Conservation (phyloP, 345 rosid genomes). For the Melaleuca quinquenervia region DNA sequence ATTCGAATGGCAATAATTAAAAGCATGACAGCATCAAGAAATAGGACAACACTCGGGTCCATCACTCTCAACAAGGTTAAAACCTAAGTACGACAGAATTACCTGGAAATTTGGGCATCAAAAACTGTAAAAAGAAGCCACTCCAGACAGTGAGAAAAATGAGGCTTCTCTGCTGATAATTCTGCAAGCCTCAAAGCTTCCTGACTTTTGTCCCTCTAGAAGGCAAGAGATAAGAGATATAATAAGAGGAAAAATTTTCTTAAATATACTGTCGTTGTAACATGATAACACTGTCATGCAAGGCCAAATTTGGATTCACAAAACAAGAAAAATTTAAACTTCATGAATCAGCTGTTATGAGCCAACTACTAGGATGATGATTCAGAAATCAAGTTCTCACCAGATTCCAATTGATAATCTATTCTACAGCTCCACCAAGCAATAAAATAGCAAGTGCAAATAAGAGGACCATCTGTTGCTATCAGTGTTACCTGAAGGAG, state of each 20-base stretch:
- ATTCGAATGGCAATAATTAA: neutral
- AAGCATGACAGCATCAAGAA: neutral
- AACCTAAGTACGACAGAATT: slow-evolving; percentile 1
- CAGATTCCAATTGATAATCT: neutral
- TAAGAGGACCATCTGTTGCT: neutral
- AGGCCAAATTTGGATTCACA: neutral
- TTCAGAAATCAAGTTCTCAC: neutral
- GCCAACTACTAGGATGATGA: neutral
- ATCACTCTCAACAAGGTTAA: neutral
- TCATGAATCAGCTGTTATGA: neutral
- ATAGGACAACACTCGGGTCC: neutral
- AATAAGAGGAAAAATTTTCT: neutral
- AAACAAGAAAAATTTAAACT: neutral
- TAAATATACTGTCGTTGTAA: neutral
- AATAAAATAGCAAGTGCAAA: neutral
- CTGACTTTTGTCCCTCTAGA: slow-evolving; percentile 81
- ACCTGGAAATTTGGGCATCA: slow-evolving; percentile 96
- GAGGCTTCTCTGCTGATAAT: slow-evolving; percentile 91
- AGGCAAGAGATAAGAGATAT: slow-evolving; percentile 8
- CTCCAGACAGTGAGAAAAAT: slow-evolving; percentile 91
- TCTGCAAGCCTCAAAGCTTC: slow-evolving; percentile 79
- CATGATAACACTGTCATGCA: neutral
- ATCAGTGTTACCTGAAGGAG: slow-evolving; percentile 72
- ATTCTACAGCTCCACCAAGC: neutral
- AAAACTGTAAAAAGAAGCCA: slow-evolving; percentile 99